These are phyloP conservation scores for Anisodus acutangulus DNA, from an alignment of 257 asterid species.

Conservation along the genomic window DNA sequence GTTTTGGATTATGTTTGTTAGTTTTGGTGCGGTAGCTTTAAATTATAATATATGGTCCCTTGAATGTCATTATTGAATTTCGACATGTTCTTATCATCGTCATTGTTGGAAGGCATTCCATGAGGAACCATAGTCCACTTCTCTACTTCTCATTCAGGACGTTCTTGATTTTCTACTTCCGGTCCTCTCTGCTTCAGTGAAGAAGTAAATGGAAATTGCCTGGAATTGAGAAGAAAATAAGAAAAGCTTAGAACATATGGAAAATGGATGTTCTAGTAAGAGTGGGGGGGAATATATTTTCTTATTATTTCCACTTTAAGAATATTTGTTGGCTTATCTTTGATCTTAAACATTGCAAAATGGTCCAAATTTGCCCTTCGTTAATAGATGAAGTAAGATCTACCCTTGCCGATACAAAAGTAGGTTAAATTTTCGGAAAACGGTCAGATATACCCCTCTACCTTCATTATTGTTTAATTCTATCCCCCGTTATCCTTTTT, in stretches of 20 bases:
- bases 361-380: background rate
- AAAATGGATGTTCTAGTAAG: background rate
- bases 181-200: background rate
- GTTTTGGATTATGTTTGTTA: background rate
- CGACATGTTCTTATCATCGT: background rate
- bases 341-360: background rate
- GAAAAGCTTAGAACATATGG: background rate
- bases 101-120: constrained; percentile 19
- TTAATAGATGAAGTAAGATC: background rate
- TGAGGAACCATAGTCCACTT: background rate
- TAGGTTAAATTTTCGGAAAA: background rate
- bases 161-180: background rate
- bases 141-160: background rate
- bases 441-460: too few species aligned
- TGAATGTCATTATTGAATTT: constrained; percentile 14
- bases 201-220: background rate
- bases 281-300: background rate
- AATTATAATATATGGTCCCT: background rate
- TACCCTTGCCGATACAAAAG: background rate
- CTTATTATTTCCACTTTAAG: background rate
- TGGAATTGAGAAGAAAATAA: background rate
- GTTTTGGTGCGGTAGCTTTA: constrained; percentile 7
- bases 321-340: background rate
- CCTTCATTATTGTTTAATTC: too few species aligned
- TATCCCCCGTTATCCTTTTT: too few species aligned